Evolutionary conservation across 306 rosid genomes (phyloP), one percentile per base, ranked within the genome.

Genomic region (Citrullus colocynthis): DNA sequence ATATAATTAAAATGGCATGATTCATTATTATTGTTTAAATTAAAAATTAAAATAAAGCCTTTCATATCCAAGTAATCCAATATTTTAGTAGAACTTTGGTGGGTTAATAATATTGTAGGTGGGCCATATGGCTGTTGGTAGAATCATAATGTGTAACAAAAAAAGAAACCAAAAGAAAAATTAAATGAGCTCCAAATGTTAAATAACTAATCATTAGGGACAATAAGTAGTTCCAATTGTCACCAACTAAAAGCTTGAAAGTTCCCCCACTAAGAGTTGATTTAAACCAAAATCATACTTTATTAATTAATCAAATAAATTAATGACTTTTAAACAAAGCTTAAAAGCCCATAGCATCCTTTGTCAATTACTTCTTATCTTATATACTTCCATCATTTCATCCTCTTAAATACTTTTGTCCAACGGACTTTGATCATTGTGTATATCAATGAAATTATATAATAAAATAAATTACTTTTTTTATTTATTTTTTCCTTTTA

Each of bases 191-290:
- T 34, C 55, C 28, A 69, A 67, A 10, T 69, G 75, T 69, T 69
- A 42, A 44, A 69, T 42, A 69, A n/a, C 16, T 69, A 69, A 69
- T 69, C 11, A 69, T 69, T 69, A 42, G 75, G 75, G 36, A 69
- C 75, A 69, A 42, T 69, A 69, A 69, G 75, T 69, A 69, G 17
- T 69, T 69, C 55, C 75, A 69, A 67, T 69, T n/a, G 55, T 69
- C 75, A 69, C 75, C 75, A 39, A 42, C 75, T 41, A 41, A 69
- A 44, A 42, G n/a, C 11, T 36, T 41, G 4, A 69, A 42, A 69
- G 15, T n/a, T 69, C 34, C 49, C n/a, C 55, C 75, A 69, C 75
- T 69, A 42, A 41, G 9, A n/a, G 0, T 41, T 69, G 20, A 42
- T 41, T 69, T 41, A 69, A 69, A 39, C 49, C 48, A 37, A 65